A percentile compares a stretch with the other conserved stretches of the same genome.
These are phyloP conservation scores for Hypoxylon trugodes DNA, from an alignment of 495 filamentous ascomycete species.

Conservation along the genomic window DNA sequence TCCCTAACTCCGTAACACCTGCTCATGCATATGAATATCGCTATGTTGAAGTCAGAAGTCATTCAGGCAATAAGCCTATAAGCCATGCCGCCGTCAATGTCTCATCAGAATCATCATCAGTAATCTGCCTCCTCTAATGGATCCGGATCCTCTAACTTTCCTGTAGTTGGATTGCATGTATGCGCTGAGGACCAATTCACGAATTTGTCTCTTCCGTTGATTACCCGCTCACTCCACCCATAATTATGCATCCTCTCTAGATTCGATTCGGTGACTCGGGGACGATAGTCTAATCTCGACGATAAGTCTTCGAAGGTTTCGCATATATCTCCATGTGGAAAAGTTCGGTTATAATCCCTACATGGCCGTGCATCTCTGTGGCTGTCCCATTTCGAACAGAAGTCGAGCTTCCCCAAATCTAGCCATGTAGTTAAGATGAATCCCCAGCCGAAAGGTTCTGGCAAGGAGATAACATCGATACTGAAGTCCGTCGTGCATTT, in stretches of 20 bases:
- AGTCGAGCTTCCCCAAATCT: slow-evolving; percentile 29
- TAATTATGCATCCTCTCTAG: slow-evolving; percentile 27
- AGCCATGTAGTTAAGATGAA: slow-evolving; percentile 34
- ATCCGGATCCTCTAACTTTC: slow-evolving; percentile 31
- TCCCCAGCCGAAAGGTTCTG: slow-evolving; percentile 34
- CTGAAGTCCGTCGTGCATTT: slow-evolving; percentile 34
- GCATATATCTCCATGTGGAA: slow-evolving; percentile 22
- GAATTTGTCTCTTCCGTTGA: slow-evolving; percentile 9
- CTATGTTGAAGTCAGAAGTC: not conserved
- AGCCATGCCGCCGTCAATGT: not conserved
- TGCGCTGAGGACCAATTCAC: slow-evolving; percentile 18
- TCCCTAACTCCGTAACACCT: too few relatives aligned
- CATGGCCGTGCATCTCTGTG: slow-evolving; percentile 22
- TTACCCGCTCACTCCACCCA: slow-evolving; percentile 12
- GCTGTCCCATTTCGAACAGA: slow-evolving; percentile 34
- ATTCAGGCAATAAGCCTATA: too few relatives aligned
- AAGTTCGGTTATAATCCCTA: slow-evolving; percentile 1
- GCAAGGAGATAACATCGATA: slow-evolving; percentile 22
- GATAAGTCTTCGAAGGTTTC: slow-evolving; percentile 20
- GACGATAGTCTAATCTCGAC: slow-evolving; percentile 15
- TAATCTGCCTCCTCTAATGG: slow-evolving; percentile 30
- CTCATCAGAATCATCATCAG: not conserved
- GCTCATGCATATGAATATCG: slow-evolving; percentile 6
- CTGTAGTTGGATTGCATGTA: slow-evolving; percentile 26
- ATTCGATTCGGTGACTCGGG: slow-evolving; percentile 15